Conservation (phyloP, 2,329 filamentous ascomycete genomes). For the Paraconiothyrium sp. region DNA sequence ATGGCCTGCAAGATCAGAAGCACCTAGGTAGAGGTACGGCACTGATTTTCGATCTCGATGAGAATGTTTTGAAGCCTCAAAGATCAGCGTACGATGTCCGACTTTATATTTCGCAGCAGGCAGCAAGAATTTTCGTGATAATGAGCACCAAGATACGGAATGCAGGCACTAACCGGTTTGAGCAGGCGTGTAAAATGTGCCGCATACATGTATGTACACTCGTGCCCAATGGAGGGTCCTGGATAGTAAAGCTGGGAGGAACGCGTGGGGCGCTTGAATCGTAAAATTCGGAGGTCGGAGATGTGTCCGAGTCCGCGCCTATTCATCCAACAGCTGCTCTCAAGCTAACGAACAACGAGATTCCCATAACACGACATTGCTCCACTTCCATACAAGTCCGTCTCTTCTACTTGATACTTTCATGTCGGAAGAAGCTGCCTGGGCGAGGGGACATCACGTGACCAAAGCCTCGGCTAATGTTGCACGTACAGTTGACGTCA, state of each 20-base stretch:
- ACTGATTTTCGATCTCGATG: not conserved
- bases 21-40: not conserved
- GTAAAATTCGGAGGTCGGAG: not conserved
- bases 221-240: not conserved
- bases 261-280: not conserved
- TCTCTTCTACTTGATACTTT: too few species aligned
- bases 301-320: not conserved
- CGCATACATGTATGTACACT: not conserved
- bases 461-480: slow-evolving; percentile 12
- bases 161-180: not conserved
- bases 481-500: slow-evolving; percentile 17
- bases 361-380: too few species aligned
- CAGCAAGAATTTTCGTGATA: not conserved
- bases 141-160: not conserved
- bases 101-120: not conserved
- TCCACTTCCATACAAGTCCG: too few species aligned
- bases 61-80: not conserved
- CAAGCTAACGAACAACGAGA: too few species aligned
- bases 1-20: slow-evolving; percentile 6
- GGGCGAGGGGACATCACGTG: not conserved
- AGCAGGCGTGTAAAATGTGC: not conserved
- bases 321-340: not conserved
- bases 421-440: too few species aligned
- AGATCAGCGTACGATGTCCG: not conserved
- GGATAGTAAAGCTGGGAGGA: not conserved